These are phyloP conservation scores for Aphanomyces astaci DNA, from an alignment of 352 stramenopile genomes.

Conservation along the genomic window DNA sequence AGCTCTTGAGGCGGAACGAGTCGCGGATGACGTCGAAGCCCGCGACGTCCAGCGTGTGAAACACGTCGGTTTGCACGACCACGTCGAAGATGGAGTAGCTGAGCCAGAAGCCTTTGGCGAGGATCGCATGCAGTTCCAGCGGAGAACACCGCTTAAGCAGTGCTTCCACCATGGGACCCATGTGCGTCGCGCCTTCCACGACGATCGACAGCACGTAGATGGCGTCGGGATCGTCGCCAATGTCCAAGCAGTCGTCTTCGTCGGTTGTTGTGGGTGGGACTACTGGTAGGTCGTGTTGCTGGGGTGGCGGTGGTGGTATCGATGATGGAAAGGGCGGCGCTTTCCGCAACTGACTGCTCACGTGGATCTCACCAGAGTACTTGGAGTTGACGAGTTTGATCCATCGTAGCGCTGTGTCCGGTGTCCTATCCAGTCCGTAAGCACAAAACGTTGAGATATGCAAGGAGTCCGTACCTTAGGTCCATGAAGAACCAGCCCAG, in stretches of 20 bases:
- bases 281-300: not conserved
- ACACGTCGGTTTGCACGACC: conserved; percentile 74
- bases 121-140: conserved; percentile 6
- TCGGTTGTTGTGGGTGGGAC: conserved; percentile 22
- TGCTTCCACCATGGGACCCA: conserved; percentile 29
- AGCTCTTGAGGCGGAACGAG: conserved; percentile 60
- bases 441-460: not conserved
- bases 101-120: conserved; percentile 50
- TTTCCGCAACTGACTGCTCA: conserved; percentile 30
- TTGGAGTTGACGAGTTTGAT: conserved; percentile 63
- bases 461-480: conserved; percentile 35
- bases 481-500: conserved; percentile 81
- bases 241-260: conserved; percentile 41
- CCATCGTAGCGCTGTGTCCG: conserved; percentile 57
- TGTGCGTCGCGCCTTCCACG: conserved; percentile 36
- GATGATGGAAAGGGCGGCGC: not conserved
- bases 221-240: conserved; percentile 38
- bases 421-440: conserved; percentile 34
- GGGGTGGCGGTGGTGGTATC: no score
- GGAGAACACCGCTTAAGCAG: conserved; percentile 6
- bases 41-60: conserved; percentile 42
- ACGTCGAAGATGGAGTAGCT: conserved; percentile 80
- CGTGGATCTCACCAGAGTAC: conserved; percentile 59
- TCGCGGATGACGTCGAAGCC: conserved; percentile 66
- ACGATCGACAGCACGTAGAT: conserved; percentile 61